Conservation (phyloP, 805 yeast species). For the Hanseniaspora pseudoguilliermondii region DNA sequence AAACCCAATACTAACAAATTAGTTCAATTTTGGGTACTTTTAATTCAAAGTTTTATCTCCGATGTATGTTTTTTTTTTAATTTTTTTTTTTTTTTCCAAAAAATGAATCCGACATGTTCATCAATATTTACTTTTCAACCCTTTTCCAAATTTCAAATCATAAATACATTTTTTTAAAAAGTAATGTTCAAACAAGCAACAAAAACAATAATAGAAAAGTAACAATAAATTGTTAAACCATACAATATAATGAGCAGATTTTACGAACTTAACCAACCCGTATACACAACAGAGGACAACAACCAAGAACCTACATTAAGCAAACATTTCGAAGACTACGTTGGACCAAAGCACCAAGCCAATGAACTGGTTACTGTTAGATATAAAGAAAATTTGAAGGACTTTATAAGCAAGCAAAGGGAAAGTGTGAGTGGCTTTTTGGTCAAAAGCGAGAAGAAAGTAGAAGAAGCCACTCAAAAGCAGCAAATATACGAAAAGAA, state of each 20-base stretch:
- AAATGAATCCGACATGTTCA: no score
- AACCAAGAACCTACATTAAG: neutral
- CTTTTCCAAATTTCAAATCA: no score
- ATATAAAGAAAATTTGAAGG: neutral
- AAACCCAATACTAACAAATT: no score
- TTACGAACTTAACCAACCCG: neutral
- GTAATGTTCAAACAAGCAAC: no score
- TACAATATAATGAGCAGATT: conserved; percentile 8
- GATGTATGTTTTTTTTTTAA: no score
- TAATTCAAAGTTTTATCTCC: no score
- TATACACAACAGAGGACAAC: neutral
- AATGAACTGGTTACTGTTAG: conserved; percentile 4
- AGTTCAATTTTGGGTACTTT: no score
- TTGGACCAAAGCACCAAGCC: neutral
- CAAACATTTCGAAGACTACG: neutral
- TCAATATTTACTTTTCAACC: no score
- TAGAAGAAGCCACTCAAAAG: conserved; percentile 33
- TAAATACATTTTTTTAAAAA: no score
- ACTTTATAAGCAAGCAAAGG: conserved; percentile 17
- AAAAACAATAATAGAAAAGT: no score
- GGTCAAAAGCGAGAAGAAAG: conserved; percentile 22
- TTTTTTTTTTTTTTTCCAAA: no score
- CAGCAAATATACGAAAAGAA: conserved; percentile 39
- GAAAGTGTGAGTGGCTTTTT: conserved; percentile 12
- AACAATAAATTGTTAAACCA: no score